Evolutionary conservation across 441 rosid species (phyloP).

Genomic region (Erodium moschatum): DNA sequence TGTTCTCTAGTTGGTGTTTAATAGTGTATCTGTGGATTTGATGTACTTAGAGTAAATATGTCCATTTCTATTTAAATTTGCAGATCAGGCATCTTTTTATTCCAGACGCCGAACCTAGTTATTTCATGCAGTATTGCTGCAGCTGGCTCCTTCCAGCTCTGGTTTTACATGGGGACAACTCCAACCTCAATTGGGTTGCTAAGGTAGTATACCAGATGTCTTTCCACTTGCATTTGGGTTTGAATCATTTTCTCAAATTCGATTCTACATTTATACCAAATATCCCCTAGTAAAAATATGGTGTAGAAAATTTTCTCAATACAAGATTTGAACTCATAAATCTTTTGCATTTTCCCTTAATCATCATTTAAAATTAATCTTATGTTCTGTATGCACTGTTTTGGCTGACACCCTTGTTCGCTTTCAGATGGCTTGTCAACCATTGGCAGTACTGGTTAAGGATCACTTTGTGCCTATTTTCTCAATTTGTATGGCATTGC

Average conservation of each 20-base stretch:
- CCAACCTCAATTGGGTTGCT: slow-evolving; percentile 68
- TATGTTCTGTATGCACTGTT: not conserved
- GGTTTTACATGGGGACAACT: slow-evolving; percentile 48
- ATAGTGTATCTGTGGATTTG: not conserved
- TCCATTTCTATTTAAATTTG: not conserved
- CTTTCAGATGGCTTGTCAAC: slow-evolving; percentile 63
- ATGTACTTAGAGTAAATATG: not conserved
- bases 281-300: not conserved
- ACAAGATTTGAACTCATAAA: not conserved
- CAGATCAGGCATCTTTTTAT: slow-evolving; percentile 46
- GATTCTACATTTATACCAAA: not conserved
- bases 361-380: not conserved
- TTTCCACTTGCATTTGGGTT: slow-evolving; percentile 9
- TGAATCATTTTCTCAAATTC: slow-evolving; percentile 1
- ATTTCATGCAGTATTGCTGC: slow-evolving; percentile 78
- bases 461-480: slow-evolving; percentile 83
- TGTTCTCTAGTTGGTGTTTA: not conserved
- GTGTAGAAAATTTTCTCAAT: not conserved
- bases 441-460: slow-evolving; percentile 51
- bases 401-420: slow-evolving; percentile 24
- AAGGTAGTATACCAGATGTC: slow-evolving; percentile 38
- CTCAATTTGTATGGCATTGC: slow-evolving; percentile 71
- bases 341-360: not conserved
- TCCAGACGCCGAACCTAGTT: slow-evolving; percentile 57
- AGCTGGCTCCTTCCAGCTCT: slow-evolving; percentile 94